Evolutionary conservation across 805 yeast species (phyloP).

Genomic region (Dipodascus albidus): DNA sequence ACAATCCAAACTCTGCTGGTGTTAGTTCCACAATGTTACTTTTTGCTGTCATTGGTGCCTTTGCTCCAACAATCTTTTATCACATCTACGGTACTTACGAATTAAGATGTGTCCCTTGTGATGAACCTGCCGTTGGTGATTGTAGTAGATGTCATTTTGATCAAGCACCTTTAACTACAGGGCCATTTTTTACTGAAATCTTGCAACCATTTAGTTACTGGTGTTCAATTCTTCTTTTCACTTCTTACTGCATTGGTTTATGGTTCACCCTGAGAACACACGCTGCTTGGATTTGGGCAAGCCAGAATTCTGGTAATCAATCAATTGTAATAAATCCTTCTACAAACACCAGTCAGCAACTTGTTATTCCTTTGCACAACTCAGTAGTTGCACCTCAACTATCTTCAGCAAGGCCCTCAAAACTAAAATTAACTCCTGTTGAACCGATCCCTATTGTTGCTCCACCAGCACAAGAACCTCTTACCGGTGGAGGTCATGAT

Average conservation of each 20-base stretch:
- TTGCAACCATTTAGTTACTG: constrained; percentile 72
- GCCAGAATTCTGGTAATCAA: constrained; percentile 15
- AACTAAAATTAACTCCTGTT: constrained; percentile 4
- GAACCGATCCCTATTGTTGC: constrained; percentile 12
- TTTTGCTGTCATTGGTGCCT: constrained; percentile 81
- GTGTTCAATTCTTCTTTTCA: constrained; percentile 69
- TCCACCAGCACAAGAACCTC: constrained; percentile 8
- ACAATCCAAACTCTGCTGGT: constrained; percentile 94
- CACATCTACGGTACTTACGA: constrained; percentile 85
- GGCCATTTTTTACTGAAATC: constrained; percentile 51
- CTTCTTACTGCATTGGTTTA: constrained; percentile 79
- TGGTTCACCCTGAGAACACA: constrained; percentile 92
- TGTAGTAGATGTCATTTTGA: constrained; percentile 67
- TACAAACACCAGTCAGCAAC: neutral
- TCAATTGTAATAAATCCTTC: neutral
- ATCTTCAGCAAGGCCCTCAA: neutral
- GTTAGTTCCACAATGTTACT: constrained; percentile 93
- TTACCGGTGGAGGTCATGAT: constrained; percentile 64
- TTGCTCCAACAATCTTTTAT: constrained; percentile 84
- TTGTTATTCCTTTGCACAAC: neutral
- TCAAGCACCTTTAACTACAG: constrained; percentile 62
- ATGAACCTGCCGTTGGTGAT: constrained; percentile 10
- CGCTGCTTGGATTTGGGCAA: constrained; percentile 92
- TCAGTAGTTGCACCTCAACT: neutral
- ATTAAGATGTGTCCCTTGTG: constrained; percentile 55